These are phyloP conservation scores for Pichia norvegensis DNA, from an alignment of 1,139 yeast genomes.

Conservation along the genomic window DNA sequence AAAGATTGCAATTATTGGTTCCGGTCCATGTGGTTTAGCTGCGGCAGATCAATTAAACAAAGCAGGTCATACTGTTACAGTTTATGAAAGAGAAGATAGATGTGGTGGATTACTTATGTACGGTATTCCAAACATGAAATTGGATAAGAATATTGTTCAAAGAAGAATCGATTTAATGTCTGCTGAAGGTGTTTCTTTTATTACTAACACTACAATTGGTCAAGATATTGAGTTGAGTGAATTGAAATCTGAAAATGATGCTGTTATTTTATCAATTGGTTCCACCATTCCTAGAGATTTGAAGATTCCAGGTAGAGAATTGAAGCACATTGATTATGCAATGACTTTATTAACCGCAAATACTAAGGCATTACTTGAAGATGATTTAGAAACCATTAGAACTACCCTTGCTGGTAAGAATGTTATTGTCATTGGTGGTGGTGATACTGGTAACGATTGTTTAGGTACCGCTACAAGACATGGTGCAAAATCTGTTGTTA, in stretches of 20 bases:
- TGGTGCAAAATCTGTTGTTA: conserved; percentile 91
- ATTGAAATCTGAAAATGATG: conserved; percentile 59
- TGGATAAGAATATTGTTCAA: conserved; percentile 86
- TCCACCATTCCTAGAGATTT: conserved; percentile 95
- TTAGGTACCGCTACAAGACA: conserved; percentile 96
- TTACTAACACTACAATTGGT: conserved; percentile 73
- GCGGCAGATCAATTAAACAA: conserved; percentile 94
- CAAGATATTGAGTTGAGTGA: conserved; percentile 69
- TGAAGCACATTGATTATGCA: conserved; percentile 86
- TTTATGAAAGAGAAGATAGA: conserved; percentile 89
- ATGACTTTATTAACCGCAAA: conserved; percentile 86
- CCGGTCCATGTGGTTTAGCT: conserved; percentile 96
- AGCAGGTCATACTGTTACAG: conserved; percentile 89
- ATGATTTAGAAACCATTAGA: conserved; percentile 70
- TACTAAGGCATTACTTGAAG: conserved; percentile 83
- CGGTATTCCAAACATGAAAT: conserved; percentile 98
- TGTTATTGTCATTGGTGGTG: conserved; percentile 97
- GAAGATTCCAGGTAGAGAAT: conserved; percentile 86
- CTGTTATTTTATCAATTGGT: conserved; percentile 90
- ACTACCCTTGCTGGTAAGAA: conserved; percentile 71
- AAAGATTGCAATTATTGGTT: conserved; percentile 80
- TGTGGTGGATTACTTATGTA: conserved; percentile 97
- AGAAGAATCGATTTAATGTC: conserved; percentile 86
- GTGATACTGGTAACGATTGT: conserved; percentile 99
- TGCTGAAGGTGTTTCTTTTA: conserved; percentile 82